Conservation (phyloP, 108 stramenopile species). For the Pseudonitzschia pungens region DNA sequence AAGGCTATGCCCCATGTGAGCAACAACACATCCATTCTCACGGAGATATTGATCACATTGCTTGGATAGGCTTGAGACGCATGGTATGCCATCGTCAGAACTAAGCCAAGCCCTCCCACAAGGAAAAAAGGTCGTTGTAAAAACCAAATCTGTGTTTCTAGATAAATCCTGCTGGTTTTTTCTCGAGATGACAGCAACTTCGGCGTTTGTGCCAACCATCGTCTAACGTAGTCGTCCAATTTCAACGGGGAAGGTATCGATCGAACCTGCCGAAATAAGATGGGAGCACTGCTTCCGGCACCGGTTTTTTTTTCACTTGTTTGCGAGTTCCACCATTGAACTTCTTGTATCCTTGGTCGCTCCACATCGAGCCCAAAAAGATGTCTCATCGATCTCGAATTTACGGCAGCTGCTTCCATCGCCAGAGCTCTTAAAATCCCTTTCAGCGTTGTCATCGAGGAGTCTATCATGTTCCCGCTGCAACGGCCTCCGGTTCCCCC, state of each 20-base stretch:
- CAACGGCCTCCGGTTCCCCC: neutral
- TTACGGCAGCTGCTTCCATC: conserved; percentile 51
- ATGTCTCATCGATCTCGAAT: conserved; percentile 40
- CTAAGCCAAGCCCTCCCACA: conserved; percentile 21
- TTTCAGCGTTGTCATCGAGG: conserved; percentile 28
- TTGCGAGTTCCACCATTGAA: conserved; percentile 21
- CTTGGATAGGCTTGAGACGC: conserved; percentile 28
- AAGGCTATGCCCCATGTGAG: conserved; percentile 33
- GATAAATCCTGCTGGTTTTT: neutral
- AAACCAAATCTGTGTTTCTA: conserved; percentile 16
- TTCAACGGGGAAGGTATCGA: conserved; percentile 7
- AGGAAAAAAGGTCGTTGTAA: conserved; percentile 37
- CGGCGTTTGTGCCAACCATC: conserved; percentile 35
- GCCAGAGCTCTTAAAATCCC: conserved; percentile 44
- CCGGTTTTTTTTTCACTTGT: neutral
- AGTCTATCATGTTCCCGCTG: neutral
- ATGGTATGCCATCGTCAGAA: conserved; percentile 15
- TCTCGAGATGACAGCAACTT: neutral
- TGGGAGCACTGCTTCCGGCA: neutral
- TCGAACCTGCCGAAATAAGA: conserved; percentile 18
- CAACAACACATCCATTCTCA: conserved; percentile 42
- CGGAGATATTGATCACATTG: conserved; percentile 19
- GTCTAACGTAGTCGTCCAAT: conserved; percentile 43
- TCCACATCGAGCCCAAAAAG: conserved; percentile 37
- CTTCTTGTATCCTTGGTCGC: conserved; percentile 1